Conservation (phyloP, 2,329 filamentous ascomycete species). For the Neurospora crassa region DNA sequence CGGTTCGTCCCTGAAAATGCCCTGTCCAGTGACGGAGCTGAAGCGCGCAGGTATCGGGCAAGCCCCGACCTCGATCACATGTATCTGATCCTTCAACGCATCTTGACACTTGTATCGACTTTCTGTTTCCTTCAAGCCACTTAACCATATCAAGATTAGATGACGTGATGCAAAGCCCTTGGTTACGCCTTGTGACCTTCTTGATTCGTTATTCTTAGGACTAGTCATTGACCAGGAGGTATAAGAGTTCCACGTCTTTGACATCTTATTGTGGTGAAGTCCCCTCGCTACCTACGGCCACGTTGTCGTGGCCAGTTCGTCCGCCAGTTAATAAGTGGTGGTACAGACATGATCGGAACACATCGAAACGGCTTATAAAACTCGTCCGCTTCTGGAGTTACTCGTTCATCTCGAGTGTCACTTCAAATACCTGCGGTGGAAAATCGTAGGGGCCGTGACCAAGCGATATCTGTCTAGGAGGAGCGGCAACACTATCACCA, state of each 20-base stretch:
- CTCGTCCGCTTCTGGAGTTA: neutral
- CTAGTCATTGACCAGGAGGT: neutral
- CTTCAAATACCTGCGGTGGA: neutral
- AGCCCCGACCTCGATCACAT: constrained; percentile 14
- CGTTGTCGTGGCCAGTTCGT: neutral
- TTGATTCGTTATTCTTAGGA: neutral
- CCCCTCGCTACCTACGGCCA: neutral
- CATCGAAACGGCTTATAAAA: neutral
- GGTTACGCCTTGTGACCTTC: constrained; percentile 9
- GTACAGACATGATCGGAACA: neutral
- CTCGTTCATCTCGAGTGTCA: neutral
- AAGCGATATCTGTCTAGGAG: neutral
- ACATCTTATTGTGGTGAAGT: constrained; percentile 1
- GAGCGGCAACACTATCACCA: neutral
- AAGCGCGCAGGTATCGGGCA: constrained; percentile 9
- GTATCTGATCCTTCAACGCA: constrained; percentile 7
- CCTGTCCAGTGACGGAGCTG: constrained; percentile 20
- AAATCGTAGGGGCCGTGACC: neutral
- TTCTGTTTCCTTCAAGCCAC: constrained; percentile 12
- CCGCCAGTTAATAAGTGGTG: neutral
- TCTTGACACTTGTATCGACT: constrained; percentile 11
- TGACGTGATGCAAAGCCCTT: constrained; percentile 15
- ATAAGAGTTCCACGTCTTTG: constrained; percentile 4
- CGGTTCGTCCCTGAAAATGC: neutral
- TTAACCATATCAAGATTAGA: constrained; percentile 8